Evolutionary conservation across 2,329 filamentous ascomycete genomes (phyloP).

Genomic region (Penicillium brasilianum): DNA sequence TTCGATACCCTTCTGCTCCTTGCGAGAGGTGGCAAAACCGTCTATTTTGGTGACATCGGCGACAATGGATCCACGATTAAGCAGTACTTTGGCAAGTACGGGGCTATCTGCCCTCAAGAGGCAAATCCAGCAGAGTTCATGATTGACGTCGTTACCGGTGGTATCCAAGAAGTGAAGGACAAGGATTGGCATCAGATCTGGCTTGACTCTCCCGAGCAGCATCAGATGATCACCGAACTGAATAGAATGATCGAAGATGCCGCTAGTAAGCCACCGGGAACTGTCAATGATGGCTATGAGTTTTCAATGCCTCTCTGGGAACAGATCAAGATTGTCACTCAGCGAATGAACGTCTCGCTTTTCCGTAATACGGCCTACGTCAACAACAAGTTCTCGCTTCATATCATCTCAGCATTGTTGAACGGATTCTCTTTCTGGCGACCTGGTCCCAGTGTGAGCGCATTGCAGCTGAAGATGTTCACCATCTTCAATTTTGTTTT

Average conservation of each 20-base stretch:
- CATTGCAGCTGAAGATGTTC: conserved; percentile 75
- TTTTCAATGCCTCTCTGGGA: conserved; percentile 68
- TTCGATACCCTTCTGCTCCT: conserved; percentile 73
- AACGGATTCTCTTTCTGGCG: conserved; percentile 67
- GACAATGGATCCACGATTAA: conserved; percentile 67
- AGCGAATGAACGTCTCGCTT: conserved; percentile 68
- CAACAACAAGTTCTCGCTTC: conserved; percentile 67
- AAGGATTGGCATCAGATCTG: conserved; percentile 74
- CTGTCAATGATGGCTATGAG: conserved; percentile 54
- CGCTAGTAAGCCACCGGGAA: conserved; percentile 49
- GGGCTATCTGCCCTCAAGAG: conserved; percentile 65
- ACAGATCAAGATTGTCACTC: conserved; percentile 69
- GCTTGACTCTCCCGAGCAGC: conserved; percentile 65
- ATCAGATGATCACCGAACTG: conserved; percentile 65
- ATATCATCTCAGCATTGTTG: conserved; percentile 57
- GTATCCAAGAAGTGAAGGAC: conserved; percentile 47
- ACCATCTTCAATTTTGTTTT: conserved; percentile 68
- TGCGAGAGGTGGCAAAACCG: conserved; percentile 68
- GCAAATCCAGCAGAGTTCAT: conserved; percentile 67
- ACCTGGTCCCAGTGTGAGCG: conserved; percentile 65
- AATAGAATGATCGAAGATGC: conserved; percentile 61
- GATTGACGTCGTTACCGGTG: conserved; percentile 55
- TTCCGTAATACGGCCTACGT: conserved; percentile 71
- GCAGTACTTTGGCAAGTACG: conserved; percentile 69
- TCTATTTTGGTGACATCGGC: conserved; percentile 72